These are phyloP conservation scores for Blumeria hordei DNA, from an alignment of 2,329 filamentous ascomycete species.

Conservation along the genomic window DNA sequence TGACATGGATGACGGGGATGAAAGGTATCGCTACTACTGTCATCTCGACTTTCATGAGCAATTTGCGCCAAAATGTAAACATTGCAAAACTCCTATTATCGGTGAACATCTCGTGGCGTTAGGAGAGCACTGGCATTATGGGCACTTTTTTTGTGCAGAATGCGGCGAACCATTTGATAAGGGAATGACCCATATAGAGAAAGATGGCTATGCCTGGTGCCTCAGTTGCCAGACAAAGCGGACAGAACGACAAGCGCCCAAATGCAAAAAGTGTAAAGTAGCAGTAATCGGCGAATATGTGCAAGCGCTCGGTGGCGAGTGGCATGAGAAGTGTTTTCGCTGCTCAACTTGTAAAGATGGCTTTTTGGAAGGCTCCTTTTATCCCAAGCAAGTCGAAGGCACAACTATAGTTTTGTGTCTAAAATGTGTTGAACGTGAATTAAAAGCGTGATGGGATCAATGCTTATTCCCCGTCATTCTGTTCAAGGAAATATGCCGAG, in stretches of 20 bases:
- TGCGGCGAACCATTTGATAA: slow-evolving; percentile 83
- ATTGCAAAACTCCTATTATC: slow-evolving; percentile 88
- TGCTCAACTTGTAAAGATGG: slow-evolving; percentile 39
- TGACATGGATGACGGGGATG: slow-evolving; percentile 47
- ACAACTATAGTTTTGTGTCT: slow-evolving; percentile 31
- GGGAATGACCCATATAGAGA: slow-evolving; percentile 56
- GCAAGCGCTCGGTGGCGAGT: slow-evolving; percentile 69
- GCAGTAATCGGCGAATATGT: slow-evolving; percentile 81
- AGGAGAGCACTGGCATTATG: slow-evolving; percentile 87
- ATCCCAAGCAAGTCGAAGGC: slow-evolving; percentile 28
- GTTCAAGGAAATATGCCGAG: too few species aligned
- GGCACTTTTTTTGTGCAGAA: slow-evolving; percentile 97
- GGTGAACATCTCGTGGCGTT: slow-evolving; percentile 86
- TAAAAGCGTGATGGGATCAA: slow-evolving; percentile 21
- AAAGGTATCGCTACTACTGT: slow-evolving; percentile 68
- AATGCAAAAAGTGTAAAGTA: slow-evolving; percentile 64
- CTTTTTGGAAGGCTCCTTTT: slow-evolving; percentile 41
- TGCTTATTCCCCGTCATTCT: too few species aligned
- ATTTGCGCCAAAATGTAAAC: slow-evolving; percentile 81
- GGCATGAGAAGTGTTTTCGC: slow-evolving; percentile 81
- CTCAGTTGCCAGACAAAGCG: slow-evolving; percentile 77
- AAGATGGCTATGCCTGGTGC: slow-evolving; percentile 96
- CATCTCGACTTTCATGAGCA: slow-evolving; percentile 96
- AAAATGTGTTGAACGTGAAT: slow-evolving; percentile 31
- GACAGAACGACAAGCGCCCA: slow-evolving; percentile 66